These are phyloP conservation scores for Xylaria sp. DNA, from an alignment of 2,329 filamentous ascomycete genomes.

Conservation along the genomic window DNA sequence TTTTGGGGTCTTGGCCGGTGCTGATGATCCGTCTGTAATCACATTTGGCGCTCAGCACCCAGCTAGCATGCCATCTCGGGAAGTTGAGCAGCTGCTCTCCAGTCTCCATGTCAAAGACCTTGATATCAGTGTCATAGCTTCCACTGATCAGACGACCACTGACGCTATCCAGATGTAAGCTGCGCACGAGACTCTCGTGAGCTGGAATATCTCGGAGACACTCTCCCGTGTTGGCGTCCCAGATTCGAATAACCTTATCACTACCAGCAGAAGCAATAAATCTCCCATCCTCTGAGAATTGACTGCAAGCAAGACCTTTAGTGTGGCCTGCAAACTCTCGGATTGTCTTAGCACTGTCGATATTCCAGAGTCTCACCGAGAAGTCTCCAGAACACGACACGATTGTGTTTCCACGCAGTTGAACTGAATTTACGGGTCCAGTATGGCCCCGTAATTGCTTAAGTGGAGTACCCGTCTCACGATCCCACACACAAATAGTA, in stretches of 20 bases:
- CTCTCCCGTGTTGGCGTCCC: constrained; percentile 89
- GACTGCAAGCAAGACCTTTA: constrained; percentile 91
- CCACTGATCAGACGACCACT: constrained; percentile 88
- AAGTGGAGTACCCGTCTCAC: constrained; percentile 74
- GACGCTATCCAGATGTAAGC: constrained; percentile 85
- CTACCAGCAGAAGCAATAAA: constrained; percentile 94
- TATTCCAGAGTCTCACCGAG: constrained; percentile 92
- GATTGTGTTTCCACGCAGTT: constrained; percentile 89
- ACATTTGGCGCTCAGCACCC: constrained; percentile 95
- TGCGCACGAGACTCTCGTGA: constrained; percentile 85
- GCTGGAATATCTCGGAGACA: constrained; percentile 81
- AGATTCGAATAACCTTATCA: constrained; percentile 93
- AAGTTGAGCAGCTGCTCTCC: constrained; percentile 82
- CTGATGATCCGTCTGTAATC: constrained; percentile 95
- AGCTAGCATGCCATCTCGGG: constrained; percentile 93
- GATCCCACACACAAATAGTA: constrained; percentile 93
- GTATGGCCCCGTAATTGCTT: constrained; percentile 83
- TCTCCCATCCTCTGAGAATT: constrained; percentile 94
- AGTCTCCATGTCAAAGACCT: constrained; percentile 86
- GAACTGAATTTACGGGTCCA: constrained; percentile 94
- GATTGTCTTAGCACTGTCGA: constrained; percentile 84
- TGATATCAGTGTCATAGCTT: constrained; percentile 94
- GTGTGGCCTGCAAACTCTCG: constrained; percentile 90
- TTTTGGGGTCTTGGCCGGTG: constrained; percentile 91
- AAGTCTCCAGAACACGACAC: constrained; percentile 95